Percentiles rank a stretch among this genome's conserved stretches.
phyloP scores from a whole-genome alignment of 208 protist genomes.

The Herpetomonas tarakana region DNA sequence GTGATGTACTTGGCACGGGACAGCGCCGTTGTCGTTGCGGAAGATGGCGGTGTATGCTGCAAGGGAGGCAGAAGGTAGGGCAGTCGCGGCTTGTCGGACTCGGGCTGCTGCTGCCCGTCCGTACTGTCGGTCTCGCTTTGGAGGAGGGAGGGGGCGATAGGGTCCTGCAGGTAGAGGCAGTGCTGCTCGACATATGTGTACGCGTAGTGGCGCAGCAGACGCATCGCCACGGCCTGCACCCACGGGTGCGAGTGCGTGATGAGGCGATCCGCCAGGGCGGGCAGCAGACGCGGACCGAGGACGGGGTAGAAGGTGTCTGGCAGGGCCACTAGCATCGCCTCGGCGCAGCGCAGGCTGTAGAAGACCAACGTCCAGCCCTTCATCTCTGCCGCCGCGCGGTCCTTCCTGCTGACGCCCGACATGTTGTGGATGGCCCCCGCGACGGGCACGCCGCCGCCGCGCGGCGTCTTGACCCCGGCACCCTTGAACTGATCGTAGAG shows the following conservation, averaged over 20 bases:
- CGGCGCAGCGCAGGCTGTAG: constrained; percentile 74
- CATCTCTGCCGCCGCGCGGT: constrained; percentile 56
- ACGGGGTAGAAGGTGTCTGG: constrained; percentile 50
- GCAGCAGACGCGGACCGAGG: constrained; percentile 35
- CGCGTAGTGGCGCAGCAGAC: constrained; percentile 73
- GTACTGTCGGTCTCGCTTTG: neutral
- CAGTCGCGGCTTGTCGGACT: neutral
- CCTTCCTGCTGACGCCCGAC: constrained; percentile 20
- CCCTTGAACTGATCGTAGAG: constrained; percentile 54
- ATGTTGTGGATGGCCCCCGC: constrained; percentile 7
- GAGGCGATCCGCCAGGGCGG: constrained; percentile 36
- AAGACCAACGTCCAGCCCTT: constrained; percentile 76
- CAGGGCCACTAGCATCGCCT: constrained; percentile 47
- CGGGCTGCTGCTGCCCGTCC: neutral
- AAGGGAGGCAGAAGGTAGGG: neutral
- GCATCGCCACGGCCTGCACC: constrained; percentile 69
- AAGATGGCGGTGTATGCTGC: neutral
- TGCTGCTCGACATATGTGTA: constrained; percentile 65
- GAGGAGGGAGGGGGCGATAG: constrained; percentile 11
- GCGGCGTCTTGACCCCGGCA: constrained; percentile 16
- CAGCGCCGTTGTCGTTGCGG: neutral
- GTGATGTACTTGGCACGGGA: neutral
- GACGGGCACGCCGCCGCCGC: too few relatives aligned
- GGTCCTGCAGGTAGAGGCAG: constrained; percentile 46
- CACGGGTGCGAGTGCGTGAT: constrained; percentile 80